Evolutionary conservation across 805 yeast species (phyloP).

Genomic region (Candida caryicola): DNA sequence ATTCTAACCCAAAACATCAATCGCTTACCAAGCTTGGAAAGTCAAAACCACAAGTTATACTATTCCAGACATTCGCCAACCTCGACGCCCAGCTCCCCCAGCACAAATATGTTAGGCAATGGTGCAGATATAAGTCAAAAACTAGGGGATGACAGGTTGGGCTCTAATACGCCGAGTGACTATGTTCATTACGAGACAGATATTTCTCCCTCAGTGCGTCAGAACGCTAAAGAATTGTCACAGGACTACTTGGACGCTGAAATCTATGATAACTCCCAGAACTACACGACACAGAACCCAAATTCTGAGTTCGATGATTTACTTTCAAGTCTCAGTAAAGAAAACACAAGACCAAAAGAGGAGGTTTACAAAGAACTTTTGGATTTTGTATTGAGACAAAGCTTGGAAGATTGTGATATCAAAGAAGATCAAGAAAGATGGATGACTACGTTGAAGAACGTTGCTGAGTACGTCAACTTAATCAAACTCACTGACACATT

Average conservation of each 20-base stretch:
- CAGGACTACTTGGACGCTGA: not conserved
- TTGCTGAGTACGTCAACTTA: slow-evolving; percentile 53
- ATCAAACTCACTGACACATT: slow-evolving; percentile 70
- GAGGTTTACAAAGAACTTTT: slow-evolving; percentile 41
- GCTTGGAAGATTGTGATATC: slow-evolving; percentile 59
- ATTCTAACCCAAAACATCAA: slow-evolving; percentile 21
- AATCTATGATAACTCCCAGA: not conserved
- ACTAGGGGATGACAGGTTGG: not conserved
- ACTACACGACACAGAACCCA: not conserved
- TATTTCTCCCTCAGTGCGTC: not conserved
- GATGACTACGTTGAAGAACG: slow-evolving; percentile 50
- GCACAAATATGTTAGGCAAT: slow-evolving; percentile 7
- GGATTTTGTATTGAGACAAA: slow-evolving; percentile 53
- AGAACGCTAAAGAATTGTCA: not conserved
- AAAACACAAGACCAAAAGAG: slow-evolving; percentile 9
- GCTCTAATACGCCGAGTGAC: not conserved
- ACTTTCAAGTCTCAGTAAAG: slow-evolving; percentile 6
- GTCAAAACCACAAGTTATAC: slow-evolving; percentile 2
- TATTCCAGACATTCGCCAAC: slow-evolving; percentile 13
- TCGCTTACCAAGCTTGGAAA: slow-evolving; percentile 23
- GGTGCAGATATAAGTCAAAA: not conserved
- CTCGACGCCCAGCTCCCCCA: slow-evolving; percentile 22
- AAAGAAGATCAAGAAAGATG: slow-evolving; percentile 50
- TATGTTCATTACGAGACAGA: not conserved
- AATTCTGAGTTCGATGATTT: slow-evolving; percentile 7